Base-by-base conservation (phyloP, 2,329 filamentous ascomycete genomes). In the Aspergillus carbonarius region DNA sequence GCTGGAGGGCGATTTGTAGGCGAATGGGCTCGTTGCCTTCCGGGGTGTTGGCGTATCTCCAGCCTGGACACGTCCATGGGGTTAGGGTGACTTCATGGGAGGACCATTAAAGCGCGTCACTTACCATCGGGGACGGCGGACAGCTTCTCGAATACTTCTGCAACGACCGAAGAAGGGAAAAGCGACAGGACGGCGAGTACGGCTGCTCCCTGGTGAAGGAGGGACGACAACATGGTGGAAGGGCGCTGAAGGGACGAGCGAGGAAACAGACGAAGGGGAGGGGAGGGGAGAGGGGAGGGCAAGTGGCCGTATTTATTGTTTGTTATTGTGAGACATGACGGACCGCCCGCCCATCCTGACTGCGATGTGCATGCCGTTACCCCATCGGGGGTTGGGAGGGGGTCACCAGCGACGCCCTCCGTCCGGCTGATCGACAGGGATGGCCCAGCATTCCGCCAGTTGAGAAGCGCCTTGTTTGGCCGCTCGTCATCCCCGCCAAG, bases 91-190 rank as follows among this genome's bases (percentile, higher is more conserved):
- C n/a, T 15, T 37, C 27, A 6, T 13, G 25, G 32, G 20, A 1
- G 15, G 9, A 18, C 17, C 35, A 37, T n/a, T 17, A 7, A 39
- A 8, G 7, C 9, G 9, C 18, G 30, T 15, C 65, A 35, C 63
- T 44, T 59, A 73, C 74, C 75, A 35, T 71, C 57, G 23, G 76
- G 76, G 13, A 77, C 65, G 35, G 63, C 59, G 2, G 63, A 59
- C 46, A 78, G 63, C 34, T 66, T 71, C 59, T 77, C 76, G 54
- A 77, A 74, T 1, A 74, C 65, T 52, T 72, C 70, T 3, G 66
- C 72, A 1, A 66, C 57, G 30, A 64, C 70, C n/a, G 66, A 66
- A 1, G 70, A 68, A 34, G 68, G 62, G 25, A 74, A 52, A 48
- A 74, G 69, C 61, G 72, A 68, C 54, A 72, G 57, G 6, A 65